Base-by-base conservation (phyloP, 371 early-diverging fungal species). In the Mortierella sp. region DNA sequence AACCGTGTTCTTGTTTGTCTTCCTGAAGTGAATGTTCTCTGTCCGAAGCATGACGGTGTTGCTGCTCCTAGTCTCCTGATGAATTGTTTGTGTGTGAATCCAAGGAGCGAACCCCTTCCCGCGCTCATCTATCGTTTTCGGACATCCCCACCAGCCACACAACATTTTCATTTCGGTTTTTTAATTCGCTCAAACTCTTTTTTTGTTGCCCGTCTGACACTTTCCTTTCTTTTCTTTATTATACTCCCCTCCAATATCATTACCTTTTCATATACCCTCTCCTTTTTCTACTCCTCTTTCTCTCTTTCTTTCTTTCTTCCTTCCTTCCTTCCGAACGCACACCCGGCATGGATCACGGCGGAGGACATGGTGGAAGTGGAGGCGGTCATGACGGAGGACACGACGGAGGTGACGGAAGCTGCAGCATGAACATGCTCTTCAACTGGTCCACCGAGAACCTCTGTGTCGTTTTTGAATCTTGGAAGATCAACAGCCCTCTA, bases 391-490 rank as follows among this genome's bases (percentile, higher is more conserved):
- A 58, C 14, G 78, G 69, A 6, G 75, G 64, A 1, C 46, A 51
- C 63, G 72, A 52, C 28, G 79, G 65, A 44, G 67, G 53, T 8
- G 58, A 56, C 14, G 60, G 46, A 17, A 66, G 55, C 30, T 59
- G 58, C 52, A 75, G 60, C 53, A 80, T 76, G 78, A 69, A 92
- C 88, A 94, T 94, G 94, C 60, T 90, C 6, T 88, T 93, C 71
- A 94, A 93, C 75, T 94, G 93, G 93, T 82, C 87, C 62, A 84
- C 87, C 4, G 72, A 91, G 60, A 86, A 92, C 78, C 86, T 92
- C 2, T 94, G 94, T 50, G 83, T 94, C 8, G 84, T 94, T 27
- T 91, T 92, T 64, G 81, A 84, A 57, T 91, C 87, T 80, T 93
- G 92, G 93, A 90, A 87, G 56, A 86, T 92, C 59, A 81, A 87